These are phyloP conservation scores for Suillus brevipes DNA, from an alignment of 768 basidiomycete species.

Conservation along the genomic window DNA sequence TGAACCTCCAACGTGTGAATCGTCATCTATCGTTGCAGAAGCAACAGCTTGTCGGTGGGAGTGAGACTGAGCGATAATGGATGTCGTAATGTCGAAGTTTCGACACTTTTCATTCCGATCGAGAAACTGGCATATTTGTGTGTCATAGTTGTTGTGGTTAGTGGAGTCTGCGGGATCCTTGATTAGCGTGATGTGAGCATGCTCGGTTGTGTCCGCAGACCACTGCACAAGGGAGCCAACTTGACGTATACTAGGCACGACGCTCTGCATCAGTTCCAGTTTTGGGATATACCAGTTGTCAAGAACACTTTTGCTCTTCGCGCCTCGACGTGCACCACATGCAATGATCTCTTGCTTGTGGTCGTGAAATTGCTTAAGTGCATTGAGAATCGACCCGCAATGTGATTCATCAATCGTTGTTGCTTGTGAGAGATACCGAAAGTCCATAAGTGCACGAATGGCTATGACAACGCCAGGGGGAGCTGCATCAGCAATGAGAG, in stretches of 20 bases:
- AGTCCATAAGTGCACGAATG: slow-evolving; percentile 28
- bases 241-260: slow-evolving; percentile 22
- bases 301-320: slow-evolving; percentile 20
- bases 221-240: slow-evolving; percentile 31
- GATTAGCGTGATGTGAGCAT: slow-evolving; percentile 34
- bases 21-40: too few species aligned
- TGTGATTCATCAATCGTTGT: slow-evolving; percentile 21
- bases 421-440: too few species aligned
- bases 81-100: too few species aligned
- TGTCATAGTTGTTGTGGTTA: slow-evolving; percentile 27
- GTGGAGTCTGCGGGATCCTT: slow-evolving; percentile 30
- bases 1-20: too few species aligned
- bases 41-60: too few species aligned
- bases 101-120: slow-evolving; percentile 28
- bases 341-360: slow-evolving; percentile 37
- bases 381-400: slow-evolving; percentile 18
- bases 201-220: slow-evolving; percentile 37
- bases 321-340: slow-evolving; percentile 28
- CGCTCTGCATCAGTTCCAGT: slow-evolving; percentile 28
- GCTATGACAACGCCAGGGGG: slow-evolving; percentile 30
- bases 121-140: slow-evolving; percentile 36
- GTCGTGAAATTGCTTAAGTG: slow-evolving; percentile 33
- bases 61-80: too few species aligned
- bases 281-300: slow-evolving; percentile 44
- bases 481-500: slow-evolving; percentile 35